Conservation (phyloP, 2,329 filamentous ascomycete species). For the Chaetothyriales sp. region DNA sequence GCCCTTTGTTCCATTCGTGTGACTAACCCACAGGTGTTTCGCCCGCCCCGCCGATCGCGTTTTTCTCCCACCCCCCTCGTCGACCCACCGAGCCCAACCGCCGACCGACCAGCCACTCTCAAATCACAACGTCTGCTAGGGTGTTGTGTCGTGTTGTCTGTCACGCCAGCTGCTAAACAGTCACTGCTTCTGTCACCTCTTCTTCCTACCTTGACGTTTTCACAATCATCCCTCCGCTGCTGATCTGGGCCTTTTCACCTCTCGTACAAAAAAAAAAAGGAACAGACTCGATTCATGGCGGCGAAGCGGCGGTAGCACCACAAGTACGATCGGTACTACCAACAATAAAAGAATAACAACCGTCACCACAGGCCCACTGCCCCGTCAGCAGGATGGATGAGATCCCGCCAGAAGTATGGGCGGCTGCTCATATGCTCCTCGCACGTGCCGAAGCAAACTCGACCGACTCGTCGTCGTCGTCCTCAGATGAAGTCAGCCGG, state of each 20-base stretch:
- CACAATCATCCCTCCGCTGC: neutral
- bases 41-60: neutral
- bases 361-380: too few relatives aligned
- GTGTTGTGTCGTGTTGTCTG: neutral
- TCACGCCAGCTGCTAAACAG: neutral
- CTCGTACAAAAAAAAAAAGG: too few relatives aligned
- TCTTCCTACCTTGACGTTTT: neutral
- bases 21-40: neutral
- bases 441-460: slow-evolving; percentile 14
- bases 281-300: too few relatives aligned
- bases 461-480: slow-evolving; percentile 5
- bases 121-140: neutral
- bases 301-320: neutral
- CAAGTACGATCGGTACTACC: neutral
- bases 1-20: neutral
- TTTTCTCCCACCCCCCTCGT: neutral
- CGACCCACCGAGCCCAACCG: neutral
- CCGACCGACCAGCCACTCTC: neutral
- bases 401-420: slow-evolving; percentile 11
- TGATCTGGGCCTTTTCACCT: neutral
- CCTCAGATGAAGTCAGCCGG: slow-evolving; percentile 21
- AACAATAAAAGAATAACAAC: neutral
- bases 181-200: too few relatives aligned
- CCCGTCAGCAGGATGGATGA: slow-evolving; percentile 7
- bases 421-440: slow-evolving; percentile 13